Evolutionary conservation across 192 early-diverging fungal genomes (phyloP), one percentile per base, ranked within the genome.

Genomic region (Anaeromyces robustus): DNA sequence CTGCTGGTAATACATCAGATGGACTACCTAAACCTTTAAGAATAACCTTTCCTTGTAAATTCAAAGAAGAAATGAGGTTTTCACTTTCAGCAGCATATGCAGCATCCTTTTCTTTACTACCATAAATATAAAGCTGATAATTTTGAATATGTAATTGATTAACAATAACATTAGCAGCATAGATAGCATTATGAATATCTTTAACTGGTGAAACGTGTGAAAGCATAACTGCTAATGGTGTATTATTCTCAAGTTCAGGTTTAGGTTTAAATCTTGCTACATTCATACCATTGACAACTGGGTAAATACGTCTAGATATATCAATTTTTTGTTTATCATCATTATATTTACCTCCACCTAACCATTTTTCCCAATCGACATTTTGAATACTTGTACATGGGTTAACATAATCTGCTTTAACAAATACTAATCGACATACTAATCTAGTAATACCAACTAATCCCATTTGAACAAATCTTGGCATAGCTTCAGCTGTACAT

Each of bases 251-350:
- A 29, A 79, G 34, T 18, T 79, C 39, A 4, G 83, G 41, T 52
- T 87, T 83, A 22, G 85, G 82, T 31, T 81, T 78, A 82, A 87
- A 87, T 79, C 82, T 83, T 0, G 79, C 77, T 12, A 88, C 81
- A 80, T 87, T 82, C 86, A 87, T 87, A 32, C 86, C 86, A 79
- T 87, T 87, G 13, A 87, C 78, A n/a, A 87, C 86, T 2, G 86
- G 84, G 29, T 79, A 80, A n/a, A 86, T 85, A 29, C 52, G 52
- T 84, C 79, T 14, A 0, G 41, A 30, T 2, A 22, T 30, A 83
- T 78, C 26, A 14, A n/a, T 29, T 28, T 78, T 31, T 37, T 31
- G n/a, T 80, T 82, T 29, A 29, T 41, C 77, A 29, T 80, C 81
- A 11, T 28, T 81, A 41, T 80, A 83, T 80, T 80, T 82, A 78